Conservation (phyloP, 768 basidiomycete genomes). For the Phylloporus sp. region DNA sequence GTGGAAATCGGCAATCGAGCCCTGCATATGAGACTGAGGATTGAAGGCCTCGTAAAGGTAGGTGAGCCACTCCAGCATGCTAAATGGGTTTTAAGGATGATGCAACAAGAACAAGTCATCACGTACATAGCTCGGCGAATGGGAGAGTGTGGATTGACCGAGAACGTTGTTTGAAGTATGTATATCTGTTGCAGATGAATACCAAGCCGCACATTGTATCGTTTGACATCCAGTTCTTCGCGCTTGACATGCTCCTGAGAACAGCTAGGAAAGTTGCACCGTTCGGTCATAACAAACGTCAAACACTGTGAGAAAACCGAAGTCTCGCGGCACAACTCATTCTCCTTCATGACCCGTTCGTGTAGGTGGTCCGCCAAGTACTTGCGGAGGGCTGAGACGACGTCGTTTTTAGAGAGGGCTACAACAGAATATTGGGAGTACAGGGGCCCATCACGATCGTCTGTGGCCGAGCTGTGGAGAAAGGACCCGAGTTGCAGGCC, state of each 20-base stretch:
- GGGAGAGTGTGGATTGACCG: constrained; percentile 2
- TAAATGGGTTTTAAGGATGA: neutral
- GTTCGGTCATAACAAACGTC: constrained; percentile 24
- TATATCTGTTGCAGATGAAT: constrained; percentile 48
- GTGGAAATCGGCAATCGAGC: constrained; percentile 38
- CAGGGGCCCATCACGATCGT: neutral
- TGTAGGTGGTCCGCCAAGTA: constrained; percentile 29
- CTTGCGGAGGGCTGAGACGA: constrained; percentile 23
- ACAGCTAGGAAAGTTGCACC: constrained; percentile 36
- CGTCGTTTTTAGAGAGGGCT: constrained; percentile 11
- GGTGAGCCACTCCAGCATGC: constrained; percentile 31
- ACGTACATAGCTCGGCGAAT: constrained; percentile 6
- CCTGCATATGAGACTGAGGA: constrained; percentile 45
- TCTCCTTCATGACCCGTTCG: constrained; percentile 31
- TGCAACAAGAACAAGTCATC: neutral
- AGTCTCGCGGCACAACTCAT: constrained; percentile 28
- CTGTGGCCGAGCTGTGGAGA: constrained; percentile 2
- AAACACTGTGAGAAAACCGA: constrained; percentile 40
- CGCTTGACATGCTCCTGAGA: constrained; percentile 34
- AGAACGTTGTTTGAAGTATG: constrained; percentile 38
- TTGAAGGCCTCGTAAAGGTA: constrained; percentile 49
- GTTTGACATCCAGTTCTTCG: constrained; percentile 22
- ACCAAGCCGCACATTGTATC: constrained; percentile 41
- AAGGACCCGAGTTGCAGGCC: constrained; percentile 4
- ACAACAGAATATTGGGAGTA: constrained; percentile 11